Base-by-base conservation (phyloP, 352 stramenopile species). In the Phytophthora megakarya region DNA sequence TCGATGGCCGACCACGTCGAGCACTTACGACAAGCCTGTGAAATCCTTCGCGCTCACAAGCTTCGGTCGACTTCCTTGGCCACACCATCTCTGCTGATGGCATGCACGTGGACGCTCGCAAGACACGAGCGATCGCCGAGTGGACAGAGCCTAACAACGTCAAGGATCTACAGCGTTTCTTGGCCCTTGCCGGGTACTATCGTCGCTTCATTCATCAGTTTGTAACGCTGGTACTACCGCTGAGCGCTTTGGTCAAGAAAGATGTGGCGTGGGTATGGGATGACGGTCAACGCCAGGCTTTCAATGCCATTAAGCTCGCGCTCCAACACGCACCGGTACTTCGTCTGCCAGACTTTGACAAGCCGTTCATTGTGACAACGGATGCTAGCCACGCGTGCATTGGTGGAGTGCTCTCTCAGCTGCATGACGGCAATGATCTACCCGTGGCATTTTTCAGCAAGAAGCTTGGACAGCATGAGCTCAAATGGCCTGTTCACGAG, bases 361-460 rank as follows among this genome's bases (percentile, higher is more conserved):
- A 22, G 45, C 35, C 12, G 16, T 77, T 81, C 21, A 61, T 81
- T 19, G 63, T 76, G 7, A 81, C 69, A 21, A 77, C 53, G 18
- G 73, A 81, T 21, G 65, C 70, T 7, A 71, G 53, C 43, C n/a
- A 67, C 33, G 16, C 12, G 25, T 3, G 4, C 11, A 10, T 28
- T 49, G 21, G n/a, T n/a, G n/a, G n/a, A n/a, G n/a, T n/a, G n/a
- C n/a, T n/a, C n/a, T n/a, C 16, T 49, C 12, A 49, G 42, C 13
- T 49, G 42, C 42, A 35, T 49, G 11, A n/a, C n/a, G n/a, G n/a
- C n/a, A n/a, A n/a, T n/a, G n/a, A n/a, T n/a, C n/a, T n/a, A n/a
- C n/a, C n/a, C n/a, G n/a, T n/a, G n/a, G n/a, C n/a, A n/a, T n/a
- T n/a, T n/a, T n/a, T n/a, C n/a, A n/a, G n/a, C n/a, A n/a, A n/a